Base-by-base conservation (phyloP, 208 protist genomes). In the Giardia duodenalis region DNA sequence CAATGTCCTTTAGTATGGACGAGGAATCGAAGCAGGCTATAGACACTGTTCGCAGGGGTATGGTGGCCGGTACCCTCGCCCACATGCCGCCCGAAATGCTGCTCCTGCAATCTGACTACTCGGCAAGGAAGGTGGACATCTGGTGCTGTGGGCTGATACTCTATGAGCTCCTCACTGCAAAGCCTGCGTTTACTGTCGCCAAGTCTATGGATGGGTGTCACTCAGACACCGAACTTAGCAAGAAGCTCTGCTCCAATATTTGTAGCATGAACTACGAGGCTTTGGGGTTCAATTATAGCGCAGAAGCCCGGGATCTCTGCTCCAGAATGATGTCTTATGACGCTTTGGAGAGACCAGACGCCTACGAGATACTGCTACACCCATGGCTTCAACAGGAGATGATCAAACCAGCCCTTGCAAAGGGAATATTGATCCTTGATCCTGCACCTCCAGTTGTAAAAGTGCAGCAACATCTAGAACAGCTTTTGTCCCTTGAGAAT, bases 131-230 rank as follows among this genome's bases (percentile, higher is more conserved):
- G 43, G 88, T 47, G 2, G 88, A 91, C 45, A 91, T 91, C 22
- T 91, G 88, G 88, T 91, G 44, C 19, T 91, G 88, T 91, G 88
- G 88, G 10, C 88, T 91, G 2, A 4, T 91, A 30, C 88, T 91
- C 45, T 91, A 91, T 91, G 88, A 91, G 45, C 45, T 91, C n/a
- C 44, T 91, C 1, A 91, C 46, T 19, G 88, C 44, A 47, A 47
- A 91, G 45, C 44, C 1, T 2, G 2, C 44, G 0, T 91, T 91
- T 91, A 19, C 2, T 2, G 1, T 2, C n/a, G 3, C 86, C 42
- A 45, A 89, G 42, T 48, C n/a, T n/a, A n/a, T 48, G 44, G 44
- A 91, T 30, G 19, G 0, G n/a, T n/a, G 39, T 43, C 30, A 48
- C 2, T 4, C n/a, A 4, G 19, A 67, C 44, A 48, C 43, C 4